Evolutionary conservation across 257 asterid species (phyloP), one percentile per base, ranked within the genome.

Genomic region (Capsicum baccatum): DNA sequence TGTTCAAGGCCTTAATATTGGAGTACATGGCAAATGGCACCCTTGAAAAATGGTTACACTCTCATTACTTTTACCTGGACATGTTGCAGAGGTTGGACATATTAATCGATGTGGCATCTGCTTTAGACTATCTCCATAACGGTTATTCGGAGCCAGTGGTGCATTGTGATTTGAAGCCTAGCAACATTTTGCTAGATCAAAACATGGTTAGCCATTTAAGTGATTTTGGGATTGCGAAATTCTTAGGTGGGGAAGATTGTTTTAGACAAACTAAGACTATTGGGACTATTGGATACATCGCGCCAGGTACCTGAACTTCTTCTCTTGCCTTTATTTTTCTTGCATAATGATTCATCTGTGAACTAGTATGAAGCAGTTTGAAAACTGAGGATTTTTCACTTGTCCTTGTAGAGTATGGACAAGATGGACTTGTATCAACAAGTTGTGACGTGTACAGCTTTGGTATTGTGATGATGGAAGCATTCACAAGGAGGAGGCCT

Each of bases 131-230:
- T 85, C 88, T 88, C 17, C 90, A 88, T 54, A 66, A 26, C 6
- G 85, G 88, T 17, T 81, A 84, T 42, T 48, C 87, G 5, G 71
- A 48, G 8, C 86, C 86, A 2, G 87, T 89, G 79, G 82, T 81
- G 39, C 92, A 89, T 44, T 86, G 88, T 71, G 89, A 88, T 70
- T 6, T 88, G 73, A 84, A 89, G 79, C 91, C 90, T 4, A 83
- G 85, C 35, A 87, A 89, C 48, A 84, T 89, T 9, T 81, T 89
- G 44, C 59, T 89, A 9, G 90, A 87, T n/a, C 3, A 59, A 33
- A 60, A 87, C 8, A 81, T 87, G 87, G 83, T 85, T 17, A 90
- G 81, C 5, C 86, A 82, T 79, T 82, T 89, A 2, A 66, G 76
- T 64, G 90, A 87, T 83, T 87, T 89, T 35, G 92, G 90, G 11